Percentiles rank a stretch among this genome's conserved stretches.
Conservation (phyloP, 2,329 filamentous ascomycete genomes). For the Rachicladosporium sp. region DNA sequence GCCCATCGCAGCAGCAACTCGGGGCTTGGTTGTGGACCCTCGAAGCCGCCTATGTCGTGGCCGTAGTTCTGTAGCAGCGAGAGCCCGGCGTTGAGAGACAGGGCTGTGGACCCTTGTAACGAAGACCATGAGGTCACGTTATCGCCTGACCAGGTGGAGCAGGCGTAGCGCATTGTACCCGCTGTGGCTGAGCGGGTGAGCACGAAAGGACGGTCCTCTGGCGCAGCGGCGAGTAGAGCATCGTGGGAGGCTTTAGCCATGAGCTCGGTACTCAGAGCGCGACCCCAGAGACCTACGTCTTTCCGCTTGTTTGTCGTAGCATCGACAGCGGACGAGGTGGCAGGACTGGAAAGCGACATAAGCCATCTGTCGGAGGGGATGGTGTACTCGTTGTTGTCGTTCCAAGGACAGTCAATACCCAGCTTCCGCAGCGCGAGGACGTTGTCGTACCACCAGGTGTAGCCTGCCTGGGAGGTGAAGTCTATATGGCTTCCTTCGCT, state of each 20-base stretch:
- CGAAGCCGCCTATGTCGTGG: constrained; percentile 65
- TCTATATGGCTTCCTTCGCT: constrained; percentile 61
- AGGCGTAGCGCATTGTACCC: constrained; percentile 57
- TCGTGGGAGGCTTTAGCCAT: constrained; percentile 61
- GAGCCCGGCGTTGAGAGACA: constrained; percentile 56
- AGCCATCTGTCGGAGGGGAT: constrained; percentile 54
- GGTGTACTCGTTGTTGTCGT: constrained; percentile 67
- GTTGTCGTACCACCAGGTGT: constrained; percentile 62
- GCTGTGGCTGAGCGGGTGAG: constrained; percentile 59
- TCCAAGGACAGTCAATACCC: constrained; percentile 66
- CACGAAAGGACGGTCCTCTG: constrained; percentile 52
- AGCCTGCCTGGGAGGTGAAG: constrained; percentile 56
- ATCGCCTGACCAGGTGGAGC: constrained; percentile 63
- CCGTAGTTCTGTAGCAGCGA: constrained; percentile 53
- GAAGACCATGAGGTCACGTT: constrained; percentile 62
- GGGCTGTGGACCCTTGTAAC: constrained; percentile 59
- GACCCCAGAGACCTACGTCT: constrained; percentile 55
- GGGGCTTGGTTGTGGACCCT: constrained; percentile 58
- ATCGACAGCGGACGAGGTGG: constrained; percentile 21
- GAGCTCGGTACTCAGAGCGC: constrained; percentile 56
- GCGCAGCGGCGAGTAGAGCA: constrained; percentile 46
- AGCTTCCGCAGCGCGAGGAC: constrained; percentile 48
- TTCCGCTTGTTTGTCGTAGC: constrained; percentile 27
- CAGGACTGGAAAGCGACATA: constrained; percentile 40
- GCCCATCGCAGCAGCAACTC: constrained; percentile 63